Percentiles rank a stretch among this genome's conserved stretches.
phyloP scores from a whole-genome alignment of 495 filamentous ascomycete species.

The Xylaria nigripes region DNA sequence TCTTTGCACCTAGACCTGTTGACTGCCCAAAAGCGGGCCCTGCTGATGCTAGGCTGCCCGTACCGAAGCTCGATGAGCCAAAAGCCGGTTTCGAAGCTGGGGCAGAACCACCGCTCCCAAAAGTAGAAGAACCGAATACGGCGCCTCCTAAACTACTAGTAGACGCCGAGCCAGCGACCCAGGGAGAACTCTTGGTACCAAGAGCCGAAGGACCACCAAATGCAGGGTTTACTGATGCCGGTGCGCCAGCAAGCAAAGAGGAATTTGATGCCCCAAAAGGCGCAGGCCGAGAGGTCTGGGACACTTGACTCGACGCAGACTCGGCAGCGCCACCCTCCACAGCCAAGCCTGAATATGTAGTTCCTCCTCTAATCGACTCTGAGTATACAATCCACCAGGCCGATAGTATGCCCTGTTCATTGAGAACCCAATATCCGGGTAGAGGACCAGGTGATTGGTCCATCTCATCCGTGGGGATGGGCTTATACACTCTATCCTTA shows the following conservation, averaged over 20 bases:
- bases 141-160: constrained; percentile 23
- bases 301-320: constrained; percentile 17
- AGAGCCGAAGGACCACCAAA: constrained; percentile 34
- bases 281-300: constrained; percentile 25
- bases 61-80: constrained; percentile 33
- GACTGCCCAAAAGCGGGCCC: constrained; percentile 48
- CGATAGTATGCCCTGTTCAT: constrained; percentile 76
- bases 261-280: constrained; percentile 15
- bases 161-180: constrained; percentile 22
- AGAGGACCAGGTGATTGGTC: constrained; percentile 69
- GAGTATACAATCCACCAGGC: constrained; percentile 90
- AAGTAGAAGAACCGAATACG: constrained; percentile 32
- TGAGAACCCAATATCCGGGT: constrained; percentile 80
- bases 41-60: constrained; percentile 19
- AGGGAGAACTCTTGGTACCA: constrained; percentile 35
- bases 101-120: constrained; percentile 41
- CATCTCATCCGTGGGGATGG: constrained; percentile 66
- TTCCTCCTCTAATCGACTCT: constrained; percentile 67
- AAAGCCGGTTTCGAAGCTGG: constrained; percentile 34
- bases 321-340: constrained; percentile 25
- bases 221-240: constrained; percentile 14
- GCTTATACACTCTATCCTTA: constrained; percentile 67
- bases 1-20: constrained; percentile 26
- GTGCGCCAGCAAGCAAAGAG: constrained; percentile 27
- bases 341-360: constrained; percentile 62